These are phyloP conservation scores for Bjerkandera adusta DNA, from an alignment of 1,284 basidiomycete species.

Conservation along the genomic window DNA sequence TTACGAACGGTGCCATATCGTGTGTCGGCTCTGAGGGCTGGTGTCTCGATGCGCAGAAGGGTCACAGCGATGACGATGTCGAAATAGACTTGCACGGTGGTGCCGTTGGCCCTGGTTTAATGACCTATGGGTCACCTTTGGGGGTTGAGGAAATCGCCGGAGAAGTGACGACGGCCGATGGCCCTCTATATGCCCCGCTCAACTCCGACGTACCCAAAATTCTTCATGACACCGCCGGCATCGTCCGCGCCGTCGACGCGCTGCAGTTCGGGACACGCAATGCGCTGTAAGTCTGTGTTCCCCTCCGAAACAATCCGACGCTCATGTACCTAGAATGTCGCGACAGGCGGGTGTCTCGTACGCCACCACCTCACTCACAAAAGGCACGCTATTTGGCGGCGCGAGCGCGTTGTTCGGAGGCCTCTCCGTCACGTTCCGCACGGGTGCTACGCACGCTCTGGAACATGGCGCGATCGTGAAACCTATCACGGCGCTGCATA, in stretches of 20 bases:
- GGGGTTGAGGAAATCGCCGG: slow-evolving; percentile 59
- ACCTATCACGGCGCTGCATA: slow-evolving; percentile 69
- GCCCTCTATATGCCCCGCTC: slow-evolving; percentile 38
- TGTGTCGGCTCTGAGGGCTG: slow-evolving; percentile 35
- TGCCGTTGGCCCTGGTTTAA: slow-evolving; percentile 48
- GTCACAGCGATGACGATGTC: slow-evolving; percentile 27
- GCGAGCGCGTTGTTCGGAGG: slow-evolving; percentile 62
- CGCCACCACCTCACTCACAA: slow-evolving; percentile 30
- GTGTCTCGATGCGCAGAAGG: slow-evolving; percentile 15
- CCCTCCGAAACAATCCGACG: not conserved
- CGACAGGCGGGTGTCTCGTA: slow-evolving; percentile 58
- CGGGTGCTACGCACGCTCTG: slow-evolving; percentile 62
- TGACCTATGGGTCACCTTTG: slow-evolving; percentile 57
- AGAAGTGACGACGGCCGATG: slow-evolving; percentile 70
- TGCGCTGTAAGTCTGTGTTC: slow-evolving; percentile 36
- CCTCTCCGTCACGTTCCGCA: slow-evolving; percentile 49
- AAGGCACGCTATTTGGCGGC: slow-evolving; percentile 53
- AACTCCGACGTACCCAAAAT: slow-evolving; percentile 27
- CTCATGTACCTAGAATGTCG: slow-evolving; percentile 41
- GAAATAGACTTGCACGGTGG: slow-evolving; percentile 40
- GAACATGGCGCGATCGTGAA: slow-evolving; percentile 67
- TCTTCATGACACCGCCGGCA: slow-evolving; percentile 30
- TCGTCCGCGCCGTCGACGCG: slow-evolving; percentile 50
- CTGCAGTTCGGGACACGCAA: slow-evolving; percentile 50
- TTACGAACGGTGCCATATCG: slow-evolving; percentile 39